Evolutionary conservation across 139 green algal species (phyloP), one percentile per base, ranked within the genome.

Genomic region (Volvox africanus): DNA sequence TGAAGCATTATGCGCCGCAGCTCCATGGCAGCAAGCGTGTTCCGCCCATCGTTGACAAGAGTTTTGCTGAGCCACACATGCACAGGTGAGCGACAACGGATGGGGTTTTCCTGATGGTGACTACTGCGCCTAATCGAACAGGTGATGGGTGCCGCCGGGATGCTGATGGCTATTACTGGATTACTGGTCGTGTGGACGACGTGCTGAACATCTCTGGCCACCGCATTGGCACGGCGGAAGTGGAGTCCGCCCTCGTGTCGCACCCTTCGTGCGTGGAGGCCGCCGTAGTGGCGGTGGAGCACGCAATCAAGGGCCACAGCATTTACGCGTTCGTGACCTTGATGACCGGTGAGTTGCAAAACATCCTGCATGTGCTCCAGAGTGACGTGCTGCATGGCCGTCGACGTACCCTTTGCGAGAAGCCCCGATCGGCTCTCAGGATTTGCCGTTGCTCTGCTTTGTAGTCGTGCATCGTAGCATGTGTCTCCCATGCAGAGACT

Each of bases 251-350:
- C 61, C 94, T 99, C 21, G 96, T 97, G 20, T 86, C 77, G 12
- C 96, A 99, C 94, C 89, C 95, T 35, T 33, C 75, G 1, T 98
- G 96, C 87, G 95, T 95, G 9, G 98, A 99, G 93, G 98, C 98
- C 1, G 98, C 98, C 0, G 98, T 99, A 50, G 98, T 99, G 61
- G 90, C 86, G 0, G 84, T 91, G 22, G 90, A 93, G 35, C 98
- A 99, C 91, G 89, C 94, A 32, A 96, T 99, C 92, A 99, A 99
- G 95, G 98, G 97, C 61, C 95, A 97, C 61, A 98, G 94, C 88
- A 99, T 99, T 92, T 99, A 99, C 87, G 97, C 97, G 0, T 99
- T 96, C 91, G 98, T 99, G 19, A 98, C 96, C 0, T 94, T 99
- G 18, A 97, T 97, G 94, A 92, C 96, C 26, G 91, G 80, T 86